Conservation (phyloP, 108 stramenopile species). For the Nitzschia sp. region DNA sequence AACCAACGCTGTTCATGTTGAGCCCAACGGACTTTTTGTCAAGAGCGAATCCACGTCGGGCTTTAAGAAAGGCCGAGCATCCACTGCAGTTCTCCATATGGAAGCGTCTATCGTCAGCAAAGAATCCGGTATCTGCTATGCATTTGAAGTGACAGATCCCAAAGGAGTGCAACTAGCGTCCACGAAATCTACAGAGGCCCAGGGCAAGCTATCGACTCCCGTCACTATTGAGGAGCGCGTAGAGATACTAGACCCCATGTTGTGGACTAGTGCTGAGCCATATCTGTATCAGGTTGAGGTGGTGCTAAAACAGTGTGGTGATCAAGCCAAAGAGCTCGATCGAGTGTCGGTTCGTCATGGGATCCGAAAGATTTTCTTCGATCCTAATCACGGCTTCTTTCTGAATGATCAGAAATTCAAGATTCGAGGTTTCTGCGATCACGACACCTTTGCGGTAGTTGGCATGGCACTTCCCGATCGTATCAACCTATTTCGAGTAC, state of each 20-base stretch:
- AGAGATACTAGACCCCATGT: conserved; percentile 3
- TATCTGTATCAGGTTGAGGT: conserved; percentile 29
- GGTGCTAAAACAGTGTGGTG: conserved; percentile 7
- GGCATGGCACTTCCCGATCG: conserved; percentile 47
- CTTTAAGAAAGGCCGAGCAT: not conserved
- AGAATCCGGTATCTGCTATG: not conserved
- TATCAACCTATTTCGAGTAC: conserved; percentile 38
- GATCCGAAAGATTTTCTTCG: conserved; percentile 28
- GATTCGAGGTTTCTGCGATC: conserved; percentile 46
- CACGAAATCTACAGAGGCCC: not conserved
- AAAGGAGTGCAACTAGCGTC: not conserved
- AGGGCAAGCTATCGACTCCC: not conserved
- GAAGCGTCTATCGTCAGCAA: conserved; percentile 6
- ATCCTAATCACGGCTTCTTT: conserved; percentile 41
- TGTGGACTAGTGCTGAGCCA: conserved; percentile 35
- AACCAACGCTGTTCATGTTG: conserved; percentile 9
- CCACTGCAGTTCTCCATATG: conserved; percentile 9
- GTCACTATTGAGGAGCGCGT: not conserved
- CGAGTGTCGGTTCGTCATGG: conserved; percentile 19
- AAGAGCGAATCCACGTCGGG: not conserved
- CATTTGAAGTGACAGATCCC: conserved; percentile 8
- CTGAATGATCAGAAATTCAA: conserved; percentile 37
- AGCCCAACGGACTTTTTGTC: conserved; percentile 20
- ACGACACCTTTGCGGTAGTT: conserved; percentile 44
- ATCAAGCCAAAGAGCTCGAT: conserved; percentile 13